Percentiles rank a stretch among this genome's conserved stretches.
Conservation (phyloP, 768 basidiomycete genomes). For the Mycena capillaripes region DNA sequence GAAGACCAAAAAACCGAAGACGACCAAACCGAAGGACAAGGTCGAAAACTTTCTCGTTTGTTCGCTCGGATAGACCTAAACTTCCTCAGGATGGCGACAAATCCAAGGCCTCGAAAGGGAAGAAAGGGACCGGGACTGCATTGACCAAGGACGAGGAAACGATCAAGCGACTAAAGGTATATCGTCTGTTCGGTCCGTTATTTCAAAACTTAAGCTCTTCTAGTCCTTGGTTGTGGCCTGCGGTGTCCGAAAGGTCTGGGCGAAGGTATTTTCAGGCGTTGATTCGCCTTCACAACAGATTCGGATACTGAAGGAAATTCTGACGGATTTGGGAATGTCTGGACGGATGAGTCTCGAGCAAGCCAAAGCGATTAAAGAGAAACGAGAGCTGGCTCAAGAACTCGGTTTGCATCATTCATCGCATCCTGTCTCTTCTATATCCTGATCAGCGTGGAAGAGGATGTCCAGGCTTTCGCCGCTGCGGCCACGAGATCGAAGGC, state of each 20-base stretch:
- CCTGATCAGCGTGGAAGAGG: conserved; percentile 61
- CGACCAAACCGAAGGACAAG: conserved; percentile 48
- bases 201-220: not conserved
- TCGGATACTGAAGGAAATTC: conserved; percentile 70
- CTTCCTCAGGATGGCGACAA: conserved; percentile 42
- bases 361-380: conserved; percentile 80
- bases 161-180: conserved; percentile 82
- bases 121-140: conserved; percentile 47
- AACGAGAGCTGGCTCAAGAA: conserved; percentile 83
- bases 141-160: conserved; percentile 77
- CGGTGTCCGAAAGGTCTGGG: conserved; percentile 84
- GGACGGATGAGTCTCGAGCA: conserved; percentile 85
- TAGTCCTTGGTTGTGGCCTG: conserved; percentile 81
- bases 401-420: conserved; percentile 66
- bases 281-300: conserved; percentile 75
- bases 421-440: not conserved
- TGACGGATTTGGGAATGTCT: conserved; percentile 84
- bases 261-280: conserved; percentile 75
- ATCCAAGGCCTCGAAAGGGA: conserved; percentile 48
- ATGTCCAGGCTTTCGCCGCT: conserved; percentile 79
- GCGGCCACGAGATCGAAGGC: conserved; percentile 50
- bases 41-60: conserved; percentile 34
- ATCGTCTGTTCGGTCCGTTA: not conserved
- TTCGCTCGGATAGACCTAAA: conserved; percentile 3
- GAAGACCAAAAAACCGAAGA: conserved; percentile 54